A percentile compares a stretch with the other conserved stretches of the same genome.
These are phyloP conservation scores for Scedosporium dehoogii DNA, from an alignment of 2,329 filamentous ascomycete genomes.

Conservation along the genomic window DNA sequence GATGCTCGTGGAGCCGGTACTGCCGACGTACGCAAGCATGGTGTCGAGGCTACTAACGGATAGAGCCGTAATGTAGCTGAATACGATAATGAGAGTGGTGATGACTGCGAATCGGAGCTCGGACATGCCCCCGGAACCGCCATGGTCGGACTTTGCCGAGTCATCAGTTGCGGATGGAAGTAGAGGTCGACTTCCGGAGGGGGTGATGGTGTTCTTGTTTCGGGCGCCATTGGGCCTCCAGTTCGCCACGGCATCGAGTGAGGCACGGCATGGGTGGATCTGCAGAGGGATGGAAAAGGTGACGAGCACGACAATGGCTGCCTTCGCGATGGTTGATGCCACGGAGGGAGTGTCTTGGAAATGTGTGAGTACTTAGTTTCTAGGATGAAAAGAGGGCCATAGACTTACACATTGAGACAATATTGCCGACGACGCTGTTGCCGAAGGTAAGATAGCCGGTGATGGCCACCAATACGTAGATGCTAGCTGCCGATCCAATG, in stretches of 20 bases:
- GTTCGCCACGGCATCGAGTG: slow-evolving; percentile 83
- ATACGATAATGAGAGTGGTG: slow-evolving; percentile 73
- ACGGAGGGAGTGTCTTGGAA: slow-evolving; percentile 56
- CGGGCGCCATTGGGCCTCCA: slow-evolving; percentile 60
- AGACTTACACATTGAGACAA: slow-evolving; percentile 76
- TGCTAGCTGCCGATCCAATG: slow-evolving; percentile 76
- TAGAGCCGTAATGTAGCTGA: slow-evolving; percentile 82
- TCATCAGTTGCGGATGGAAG: slow-evolving; percentile 4
- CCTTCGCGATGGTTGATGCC: slow-evolving; percentile 83
- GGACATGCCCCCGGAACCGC: slow-evolving; percentile 47
- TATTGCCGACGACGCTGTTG: slow-evolving; percentile 81
- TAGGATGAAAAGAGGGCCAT: too few relatives aligned
- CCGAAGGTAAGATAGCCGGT: slow-evolving; percentile 96
- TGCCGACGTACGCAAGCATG: slow-evolving; percentile 90
- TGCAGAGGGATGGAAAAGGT: slow-evolving; percentile 95
- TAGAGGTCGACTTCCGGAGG: slow-evolving; percentile 27
- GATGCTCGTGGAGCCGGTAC: slow-evolving; percentile 88
- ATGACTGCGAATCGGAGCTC: slow-evolving; percentile 84
- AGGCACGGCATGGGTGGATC: slow-evolving; percentile 92
- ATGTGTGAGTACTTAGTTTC: slow-evolving; percentile 7
- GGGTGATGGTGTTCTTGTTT: slow-evolving; percentile 23
- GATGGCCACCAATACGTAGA: slow-evolving; percentile 86
- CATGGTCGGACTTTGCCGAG: neutral
- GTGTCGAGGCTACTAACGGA: slow-evolving; percentile 83
- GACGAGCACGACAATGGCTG: slow-evolving; percentile 90